Conservation (phyloP, 139 green algal species). For the Edaphochlamys debaryana region DNA sequence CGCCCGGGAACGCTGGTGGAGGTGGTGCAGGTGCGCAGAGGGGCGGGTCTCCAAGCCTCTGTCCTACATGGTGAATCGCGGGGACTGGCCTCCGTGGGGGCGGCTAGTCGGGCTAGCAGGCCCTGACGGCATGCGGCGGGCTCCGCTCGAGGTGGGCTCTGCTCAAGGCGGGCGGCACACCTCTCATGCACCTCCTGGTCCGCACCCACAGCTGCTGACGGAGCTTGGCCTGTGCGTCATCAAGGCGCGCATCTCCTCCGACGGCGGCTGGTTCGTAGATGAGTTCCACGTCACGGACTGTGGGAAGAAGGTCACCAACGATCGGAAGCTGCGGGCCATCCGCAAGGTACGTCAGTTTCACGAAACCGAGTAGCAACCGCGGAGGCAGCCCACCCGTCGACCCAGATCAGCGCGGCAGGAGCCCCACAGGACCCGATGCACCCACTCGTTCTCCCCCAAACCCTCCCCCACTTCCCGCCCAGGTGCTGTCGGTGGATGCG, state of each 20-base stretch:
- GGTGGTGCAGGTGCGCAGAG: slow-evolving; percentile 36
- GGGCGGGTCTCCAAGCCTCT: slow-evolving; percentile 35
- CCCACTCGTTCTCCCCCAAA: neutral
- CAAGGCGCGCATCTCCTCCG: slow-evolving; percentile 86
- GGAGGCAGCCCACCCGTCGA: too few species aligned
- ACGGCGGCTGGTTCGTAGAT: slow-evolving; percentile 97
- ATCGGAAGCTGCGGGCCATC: slow-evolving; percentile 81
- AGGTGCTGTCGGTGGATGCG: slow-evolving; percentile 26
- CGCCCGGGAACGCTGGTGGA: slow-evolving; percentile 93
- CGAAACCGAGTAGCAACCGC: too few species aligned
- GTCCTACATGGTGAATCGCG: too few species aligned
- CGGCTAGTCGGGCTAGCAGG: too few species aligned
- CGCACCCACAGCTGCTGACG: slow-evolving; percentile 86
- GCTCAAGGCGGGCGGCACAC: too few species aligned
- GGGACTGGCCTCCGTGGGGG: neutral
- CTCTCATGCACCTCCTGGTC: too few species aligned
- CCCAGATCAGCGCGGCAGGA: too few species aligned
- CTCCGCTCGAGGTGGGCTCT: too few species aligned
- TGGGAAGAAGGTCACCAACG: slow-evolving; percentile 79
- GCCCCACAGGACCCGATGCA: too few species aligned
- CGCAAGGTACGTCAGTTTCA: slow-evolving; percentile 67
- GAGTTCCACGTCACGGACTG: slow-evolving; percentile 89
- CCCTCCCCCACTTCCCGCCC: neutral
- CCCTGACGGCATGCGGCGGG: too few species aligned
- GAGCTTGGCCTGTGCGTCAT: slow-evolving; percentile 91